Evolutionary conservation across 106 monocot genomes (phyloP).

Genomic region (Phalaenopsis equestris): DNA sequence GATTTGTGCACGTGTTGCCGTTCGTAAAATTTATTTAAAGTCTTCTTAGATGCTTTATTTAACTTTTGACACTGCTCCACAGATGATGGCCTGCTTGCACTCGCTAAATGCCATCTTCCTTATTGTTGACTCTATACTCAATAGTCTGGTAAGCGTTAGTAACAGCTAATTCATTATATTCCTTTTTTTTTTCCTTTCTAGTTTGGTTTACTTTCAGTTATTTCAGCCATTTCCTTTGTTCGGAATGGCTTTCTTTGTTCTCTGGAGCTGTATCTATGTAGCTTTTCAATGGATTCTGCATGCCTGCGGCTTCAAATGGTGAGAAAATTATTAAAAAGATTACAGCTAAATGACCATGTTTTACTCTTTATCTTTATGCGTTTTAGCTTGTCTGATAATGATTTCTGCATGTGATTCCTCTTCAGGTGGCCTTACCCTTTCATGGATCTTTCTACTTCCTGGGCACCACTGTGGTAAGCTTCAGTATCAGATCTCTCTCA

Average conservation of each 20-base stretch:
- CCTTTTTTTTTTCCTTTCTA: too few species aligned
- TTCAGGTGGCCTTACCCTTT: conserved; percentile 95
- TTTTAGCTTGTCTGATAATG: too few species aligned
- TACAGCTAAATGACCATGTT: too few species aligned
- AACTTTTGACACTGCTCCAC: neutral
- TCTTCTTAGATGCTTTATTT: neutral
- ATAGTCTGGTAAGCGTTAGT: conserved; percentile 53
- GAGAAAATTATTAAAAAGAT: conserved; percentile 9
- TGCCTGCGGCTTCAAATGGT: conserved; percentile 82
- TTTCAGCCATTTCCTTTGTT: conserved; percentile 84
- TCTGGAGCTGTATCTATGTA: conserved; percentile 74
- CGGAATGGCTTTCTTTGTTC: conserved; percentile 79
- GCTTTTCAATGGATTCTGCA: conserved; percentile 86
- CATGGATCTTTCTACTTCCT: conserved; percentile 60
- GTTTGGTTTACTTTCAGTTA: neutral
- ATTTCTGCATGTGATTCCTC: neutral
- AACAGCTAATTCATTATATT: neutral
- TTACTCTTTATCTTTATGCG: too few species aligned
- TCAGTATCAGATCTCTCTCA: neutral
- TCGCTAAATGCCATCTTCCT: conserved; percentile 45
- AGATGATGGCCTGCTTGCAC: conserved; percentile 49
- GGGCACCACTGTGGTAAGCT: conserved; percentile 67
- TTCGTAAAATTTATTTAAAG: too few species aligned
- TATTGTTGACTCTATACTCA: conserved; percentile 58
- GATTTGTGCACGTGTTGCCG: too few species aligned